Conservation (phyloP, 352 stramenopile species). For the Phytophthora melonis region DNA sequence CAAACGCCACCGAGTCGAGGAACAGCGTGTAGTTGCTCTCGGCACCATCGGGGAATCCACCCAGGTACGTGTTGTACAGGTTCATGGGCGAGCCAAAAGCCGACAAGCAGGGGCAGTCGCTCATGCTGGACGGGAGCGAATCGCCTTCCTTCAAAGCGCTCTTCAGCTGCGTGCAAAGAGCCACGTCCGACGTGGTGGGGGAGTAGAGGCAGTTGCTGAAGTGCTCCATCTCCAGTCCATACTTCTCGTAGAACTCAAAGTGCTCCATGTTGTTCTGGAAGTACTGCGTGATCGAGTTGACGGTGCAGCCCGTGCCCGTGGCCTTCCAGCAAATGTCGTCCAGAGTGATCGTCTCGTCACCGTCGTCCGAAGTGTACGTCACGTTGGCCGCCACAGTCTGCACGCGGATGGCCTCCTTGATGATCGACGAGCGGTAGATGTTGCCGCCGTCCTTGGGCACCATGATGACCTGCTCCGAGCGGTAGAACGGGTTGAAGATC, state of each 20-base stretch:
- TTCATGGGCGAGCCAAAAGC: conserved; percentile 76
- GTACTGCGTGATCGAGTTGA: conserved; percentile 73
- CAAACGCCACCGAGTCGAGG: conserved; percentile 53
- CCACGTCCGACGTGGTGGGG: conserved; percentile 59
- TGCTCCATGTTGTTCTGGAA: conserved; percentile 73
- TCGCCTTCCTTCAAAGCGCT: conserved; percentile 45
- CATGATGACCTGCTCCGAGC: conserved; percentile 73
- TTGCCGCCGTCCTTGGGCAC: conserved; percentile 68
- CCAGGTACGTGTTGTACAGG: conserved; percentile 73
- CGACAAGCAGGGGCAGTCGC: conserved; percentile 68
- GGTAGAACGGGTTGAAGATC: conserved; percentile 80
- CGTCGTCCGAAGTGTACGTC: conserved; percentile 42
- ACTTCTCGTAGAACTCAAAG: conserved; percentile 67
- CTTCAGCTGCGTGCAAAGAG: conserved; percentile 52
- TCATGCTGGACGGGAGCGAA: conserved; percentile 62
- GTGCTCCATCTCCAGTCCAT: conserved; percentile 59
- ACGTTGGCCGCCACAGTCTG: conserved; percentile 56
- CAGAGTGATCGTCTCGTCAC: conserved; percentile 37
- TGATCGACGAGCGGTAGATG: conserved; percentile 57
- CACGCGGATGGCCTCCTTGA: conserved; percentile 64
- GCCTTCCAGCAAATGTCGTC: conserved; percentile 77
- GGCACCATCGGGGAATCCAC: conserved; percentile 56
- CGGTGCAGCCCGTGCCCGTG: conserved; percentile 62
- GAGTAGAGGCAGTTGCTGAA: conserved; percentile 72
- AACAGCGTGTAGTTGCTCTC: conserved; percentile 65